Conservation (phyloP, 495 filamentous ascomycete species). For the Saxophila tyrrhenica region DNA sequence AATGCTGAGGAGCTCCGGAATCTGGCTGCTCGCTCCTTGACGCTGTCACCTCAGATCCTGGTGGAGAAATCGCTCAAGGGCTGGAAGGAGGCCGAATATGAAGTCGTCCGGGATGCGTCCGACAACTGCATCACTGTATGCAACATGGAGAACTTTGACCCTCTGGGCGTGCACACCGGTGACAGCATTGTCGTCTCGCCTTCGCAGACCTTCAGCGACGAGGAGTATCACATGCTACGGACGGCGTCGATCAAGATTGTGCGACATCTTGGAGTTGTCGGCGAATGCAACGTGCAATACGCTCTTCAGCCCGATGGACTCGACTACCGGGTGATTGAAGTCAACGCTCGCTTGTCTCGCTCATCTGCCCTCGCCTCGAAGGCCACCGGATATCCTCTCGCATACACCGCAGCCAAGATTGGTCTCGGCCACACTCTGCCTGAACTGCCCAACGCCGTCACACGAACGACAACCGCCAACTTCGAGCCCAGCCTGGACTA, state of each 20-base stretch:
- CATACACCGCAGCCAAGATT: constrained; percentile 93
- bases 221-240: constrained; percentile 98
- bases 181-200: constrained; percentile 98
- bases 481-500: constrained; percentile 97
- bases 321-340: constrained; percentile 98
- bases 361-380: constrained; percentile 94
- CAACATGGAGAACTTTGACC: constrained; percentile 99
- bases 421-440: constrained; percentile 88
- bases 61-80: constrained; percentile 99
- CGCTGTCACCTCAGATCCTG: constrained; percentile 90
- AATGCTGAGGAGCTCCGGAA: constrained; percentile 88
- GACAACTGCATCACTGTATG: constrained; percentile 99
- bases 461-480: constrained; percentile 96
- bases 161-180: constrained; percentile 93
- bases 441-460: constrained; percentile 92
- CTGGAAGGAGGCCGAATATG: constrained; percentile 99
- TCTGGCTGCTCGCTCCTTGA: constrained; percentile 82
- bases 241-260: constrained; percentile 99
- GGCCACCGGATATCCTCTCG: constrained; percentile 90
- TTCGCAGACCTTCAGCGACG: constrained; percentile 91
- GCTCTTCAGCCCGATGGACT: constrained; percentile 90
- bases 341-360: constrained; percentile 91
- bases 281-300: constrained; percentile 99
- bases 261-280: constrained; percentile 89
- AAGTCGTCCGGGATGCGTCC: constrained; percentile 87